Base-by-base conservation (phyloP, 805 yeast species). In the Starmera amethionina region DNA sequence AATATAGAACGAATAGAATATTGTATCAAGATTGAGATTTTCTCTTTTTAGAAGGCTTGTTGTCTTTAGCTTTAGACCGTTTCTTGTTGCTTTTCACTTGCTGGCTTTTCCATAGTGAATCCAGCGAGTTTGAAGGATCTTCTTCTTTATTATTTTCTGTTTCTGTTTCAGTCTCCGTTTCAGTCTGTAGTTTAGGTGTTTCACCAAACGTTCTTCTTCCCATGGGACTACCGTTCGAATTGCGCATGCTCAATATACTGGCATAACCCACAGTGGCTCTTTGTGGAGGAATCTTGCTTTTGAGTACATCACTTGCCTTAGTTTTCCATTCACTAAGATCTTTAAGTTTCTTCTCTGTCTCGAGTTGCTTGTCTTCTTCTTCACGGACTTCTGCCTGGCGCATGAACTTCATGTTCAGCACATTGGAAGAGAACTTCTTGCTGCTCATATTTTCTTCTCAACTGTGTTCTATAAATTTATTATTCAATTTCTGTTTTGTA, bases 341-440 rank as follows among this genome's bases (percentile, higher is more conserved):
- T 34, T 60, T 62, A 13, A 71, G 57, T 40, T 67, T 72, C 36
- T 54, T 60, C 40, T 54, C 52, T 32, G 52, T 46, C 32, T 56
- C 62, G 32, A 62, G 65, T n/a, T 58, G 56, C 32, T 65, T 52
- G 27, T 56, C 55, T 40, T 53, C 50, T 43, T 54, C 55, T 19
- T 54, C 61, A 19, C 51, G 58, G n/a, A 55, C 54, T 32, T 62
- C 68, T 18, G 71, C 74, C 30, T 68, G 51, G 36, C 58, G 64
- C 79, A 77, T 74, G 64, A 77, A 79, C 68, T 50, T 86, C 96
- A 86, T 86, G 72, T 80, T 82, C 77, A 81, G 66, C 51, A 86
- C 84, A 51, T 87, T 72, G 51, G 35, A 22, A 9, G 35, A 33
- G 14, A 33, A 33, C 12, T 32, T 36, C 30, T 34, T 18, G 14